Evolutionary conservation across 2,329 filamentous ascomycete species (phyloP), one percentile per base, ranked within the genome.

Genomic region (Pseudopyricularia javanii): DNA sequence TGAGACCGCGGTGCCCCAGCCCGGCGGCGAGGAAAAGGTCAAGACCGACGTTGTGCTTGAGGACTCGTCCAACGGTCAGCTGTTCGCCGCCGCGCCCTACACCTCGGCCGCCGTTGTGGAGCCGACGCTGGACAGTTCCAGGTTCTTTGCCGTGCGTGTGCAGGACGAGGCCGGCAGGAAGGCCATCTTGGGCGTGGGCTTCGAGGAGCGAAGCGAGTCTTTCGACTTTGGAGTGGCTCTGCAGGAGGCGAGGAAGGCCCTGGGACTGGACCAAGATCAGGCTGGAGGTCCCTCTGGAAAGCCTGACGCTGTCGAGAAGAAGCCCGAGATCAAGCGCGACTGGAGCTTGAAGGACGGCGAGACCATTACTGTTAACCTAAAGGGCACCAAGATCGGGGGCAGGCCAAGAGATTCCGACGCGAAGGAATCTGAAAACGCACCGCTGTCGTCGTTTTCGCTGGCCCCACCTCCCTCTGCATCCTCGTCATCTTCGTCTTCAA

Each of bases 261-360:
- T 91, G 7, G 83, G 81, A 0, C 73, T 85, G 63, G 78, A 81
- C 14, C 70, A 72, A 33, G 80, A 0, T 73, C 83, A 63, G 78
- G 80, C 11, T 68, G 7, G 12, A 5, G 20, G 14, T 17, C 48
- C 32, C 45, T 5, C n/a, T n/a, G 40, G n/a, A 12, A 22, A 33
- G 11, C n/a, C 45, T 11, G 34, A 11, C 8, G 1, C 43, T 2
- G 71, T 40, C 63, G 60, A 40, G 64, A 62, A 6, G 60, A 66
- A 68, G 54, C 68, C 68, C 43, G 70, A 73, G 54, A 78, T 79
- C 62, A 84, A 82, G 68, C 80, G 78, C 58, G 89, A 95, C 62
- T 90, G 89, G 63, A 91, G 86, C 61, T 67, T 95, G 57, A 95
- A 95, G 67, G 88, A 91, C 55, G 89, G 89, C 11, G 85, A 95